These are phyloP conservation scores for Nitzschia sp. DNA, from an alignment of 108 stramenopile genomes.

Conservation along the genomic window DNA sequence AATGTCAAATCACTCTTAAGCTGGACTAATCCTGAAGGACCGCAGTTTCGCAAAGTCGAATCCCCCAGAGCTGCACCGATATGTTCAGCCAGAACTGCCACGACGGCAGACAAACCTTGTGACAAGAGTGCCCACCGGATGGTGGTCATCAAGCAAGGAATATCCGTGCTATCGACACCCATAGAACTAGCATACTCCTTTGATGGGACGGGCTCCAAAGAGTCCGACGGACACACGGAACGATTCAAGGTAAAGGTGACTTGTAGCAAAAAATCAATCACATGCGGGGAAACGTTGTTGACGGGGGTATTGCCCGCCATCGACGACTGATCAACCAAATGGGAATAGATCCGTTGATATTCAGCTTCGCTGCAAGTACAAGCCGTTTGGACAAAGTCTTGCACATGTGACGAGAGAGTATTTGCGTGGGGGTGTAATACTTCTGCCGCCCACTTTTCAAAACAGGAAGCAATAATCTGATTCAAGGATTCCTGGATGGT, in stretches of 20 bases:
- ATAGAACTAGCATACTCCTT: slow-evolving; percentile 65
- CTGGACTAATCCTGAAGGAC: slow-evolving; percentile 68
- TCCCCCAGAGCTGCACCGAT: slow-evolving; percentile 3
- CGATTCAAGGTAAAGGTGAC: slow-evolving; percentile 72
- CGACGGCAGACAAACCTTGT: slow-evolving; percentile 39
- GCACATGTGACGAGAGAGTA: slow-evolving; percentile 36
- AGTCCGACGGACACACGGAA: slow-evolving; percentile 81
- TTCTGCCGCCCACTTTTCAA: slow-evolving; percentile 73
- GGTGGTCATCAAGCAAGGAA: slow-evolving; percentile 65
- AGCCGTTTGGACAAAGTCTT: slow-evolving; percentile 47
- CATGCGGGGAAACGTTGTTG: slow-evolving; percentile 71
- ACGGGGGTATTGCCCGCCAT: slow-evolving; percentile 22
- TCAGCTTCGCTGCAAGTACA: slow-evolving; percentile 63
- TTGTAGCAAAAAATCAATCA: slow-evolving; percentile 66
- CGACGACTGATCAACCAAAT: slow-evolving; percentile 1
- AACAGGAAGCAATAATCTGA: slow-evolving; percentile 68
- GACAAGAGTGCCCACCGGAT: slow-evolving; percentile 62
- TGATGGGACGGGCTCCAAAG: slow-evolving; percentile 74
- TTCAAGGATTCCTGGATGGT: slow-evolving; percentile 81
- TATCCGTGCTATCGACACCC: slow-evolving; percentile 50
- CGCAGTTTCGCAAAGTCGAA: slow-evolving; percentile 19
- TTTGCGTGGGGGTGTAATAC: slow-evolving; percentile 42
- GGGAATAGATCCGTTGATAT: slow-evolving; percentile 56
- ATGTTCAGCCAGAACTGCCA: slow-evolving; percentile 13
- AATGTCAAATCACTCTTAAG: slow-evolving; percentile 43